phyloP scores from a whole-genome alignment of 176 grass and related monocot species.

The Bothriochloa decipiens region DNA sequence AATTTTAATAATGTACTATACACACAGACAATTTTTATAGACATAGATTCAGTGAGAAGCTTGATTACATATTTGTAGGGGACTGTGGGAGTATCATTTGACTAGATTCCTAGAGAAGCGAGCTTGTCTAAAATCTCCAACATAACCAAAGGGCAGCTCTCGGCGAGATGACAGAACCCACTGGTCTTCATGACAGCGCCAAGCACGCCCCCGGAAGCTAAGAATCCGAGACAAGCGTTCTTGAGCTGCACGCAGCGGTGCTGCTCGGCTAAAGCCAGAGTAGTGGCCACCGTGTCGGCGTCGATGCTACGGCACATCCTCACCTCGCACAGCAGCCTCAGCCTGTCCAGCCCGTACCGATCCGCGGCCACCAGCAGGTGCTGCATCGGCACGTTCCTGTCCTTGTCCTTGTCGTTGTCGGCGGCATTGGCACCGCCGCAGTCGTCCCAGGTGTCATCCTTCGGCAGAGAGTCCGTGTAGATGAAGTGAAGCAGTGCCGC shows the following conservation, averaged over 20 bases:
- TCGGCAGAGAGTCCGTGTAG: neutral
- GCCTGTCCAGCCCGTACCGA: neutral
- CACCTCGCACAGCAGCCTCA: neutral
- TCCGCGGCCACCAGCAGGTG: neutral
- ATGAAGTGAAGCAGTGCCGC: slow-evolving; percentile 7
- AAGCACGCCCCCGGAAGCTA: no score
- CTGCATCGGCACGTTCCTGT: neutral
- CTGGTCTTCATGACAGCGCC: no score
- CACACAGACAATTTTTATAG: no score
- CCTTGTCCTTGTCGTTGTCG: neutral
- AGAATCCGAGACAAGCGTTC: no score
- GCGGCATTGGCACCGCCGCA: no score
- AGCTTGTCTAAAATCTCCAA: neutral
- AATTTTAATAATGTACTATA: no score
- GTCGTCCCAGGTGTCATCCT: neutral
- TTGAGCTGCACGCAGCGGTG: no score
- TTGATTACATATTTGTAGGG: no score
- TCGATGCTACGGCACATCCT: neutral
- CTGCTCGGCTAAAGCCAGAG: neutral
- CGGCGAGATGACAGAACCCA: no score
- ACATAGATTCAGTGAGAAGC: no score
- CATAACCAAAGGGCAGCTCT: neutral
- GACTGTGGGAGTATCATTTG: no score
- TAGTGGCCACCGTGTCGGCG: neutral
- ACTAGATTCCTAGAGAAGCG: neutral